phyloP scores from a whole-genome alignment of 257 asterid species.

The Solanum chilense region DNA sequence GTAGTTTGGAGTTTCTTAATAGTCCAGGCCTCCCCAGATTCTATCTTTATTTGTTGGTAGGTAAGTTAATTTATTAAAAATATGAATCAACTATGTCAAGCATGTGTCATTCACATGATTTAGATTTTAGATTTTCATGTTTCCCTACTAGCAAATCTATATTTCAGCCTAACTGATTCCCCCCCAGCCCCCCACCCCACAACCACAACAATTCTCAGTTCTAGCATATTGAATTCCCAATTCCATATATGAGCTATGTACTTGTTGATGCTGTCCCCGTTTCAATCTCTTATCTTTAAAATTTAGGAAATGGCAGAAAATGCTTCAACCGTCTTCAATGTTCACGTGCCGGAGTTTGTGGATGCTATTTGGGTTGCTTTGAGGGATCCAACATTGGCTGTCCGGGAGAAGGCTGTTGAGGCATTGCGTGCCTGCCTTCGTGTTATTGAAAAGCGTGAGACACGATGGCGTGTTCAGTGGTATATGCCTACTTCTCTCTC shows the following conservation, averaged over 20 bases:
- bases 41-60: background rate
- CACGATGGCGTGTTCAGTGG: conserved; percentile 99
- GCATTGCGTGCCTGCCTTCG: conserved; percentile 97
- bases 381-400: conserved; percentile 81
- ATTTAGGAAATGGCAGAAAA: conserved; percentile 98
- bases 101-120: background rate
- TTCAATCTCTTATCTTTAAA: conserved; percentile 4
- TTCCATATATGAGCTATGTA: background rate
- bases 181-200: too few relatives aligned
- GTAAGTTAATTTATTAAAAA: background rate
- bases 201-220: background rate
- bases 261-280: background rate
- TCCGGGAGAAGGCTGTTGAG: conserved; percentile 92
- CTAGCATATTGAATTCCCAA: background rate
- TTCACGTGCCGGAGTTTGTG: conserved; percentile 92
- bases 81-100: background rate
- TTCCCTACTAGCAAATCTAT: background rate
- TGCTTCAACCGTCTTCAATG: conserved; percentile 97
- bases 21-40: background rate
- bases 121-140: background rate
- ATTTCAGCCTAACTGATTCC: background rate
- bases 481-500: conserved; percentile 23
- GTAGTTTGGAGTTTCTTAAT: background rate
- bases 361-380: conserved; percentile 98
- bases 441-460: conserved; percentile 97